Conservation (phyloP, 257 asterid species). For the Jacaranda copaia region DNA sequence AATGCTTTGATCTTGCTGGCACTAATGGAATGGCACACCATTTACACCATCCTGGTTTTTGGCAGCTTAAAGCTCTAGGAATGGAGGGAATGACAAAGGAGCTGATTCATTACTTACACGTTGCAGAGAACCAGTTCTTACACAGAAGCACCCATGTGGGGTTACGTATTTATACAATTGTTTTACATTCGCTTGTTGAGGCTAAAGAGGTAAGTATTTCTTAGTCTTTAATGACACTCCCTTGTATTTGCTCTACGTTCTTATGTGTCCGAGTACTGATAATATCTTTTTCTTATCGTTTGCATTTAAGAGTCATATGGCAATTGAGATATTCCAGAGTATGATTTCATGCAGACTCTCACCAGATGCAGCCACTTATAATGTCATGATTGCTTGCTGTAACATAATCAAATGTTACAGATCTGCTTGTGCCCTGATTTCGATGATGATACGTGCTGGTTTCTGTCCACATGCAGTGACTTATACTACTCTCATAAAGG, state of each 20-base stretch:
- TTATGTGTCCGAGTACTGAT: constrained; percentile 26
- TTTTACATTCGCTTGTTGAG: constrained; percentile 78
- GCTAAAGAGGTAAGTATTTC: constrained; percentile 70
- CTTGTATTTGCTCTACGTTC: constrained; percentile 30
- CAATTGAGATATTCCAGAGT: constrained; percentile 65
- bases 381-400: constrained; percentile 77
- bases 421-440: constrained; percentile 76
- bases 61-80: constrained; percentile 85
- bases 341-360: constrained; percentile 67
- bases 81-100: constrained; percentile 75
- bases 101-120: constrained; percentile 57
- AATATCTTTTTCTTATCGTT: neutral
- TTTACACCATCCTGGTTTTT: constrained; percentile 40
- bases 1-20: constrained; percentile 20
- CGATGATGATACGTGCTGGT: constrained; percentile 82
- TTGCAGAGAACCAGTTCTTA: constrained; percentile 62
- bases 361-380: constrained; percentile 61
- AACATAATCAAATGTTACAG: constrained; percentile 55
- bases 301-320: constrained; percentile 57
- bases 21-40: constrained; percentile 26
- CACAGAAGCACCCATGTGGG: constrained; percentile 36
- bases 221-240: constrained; percentile 34
- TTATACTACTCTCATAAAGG: constrained; percentile 77
- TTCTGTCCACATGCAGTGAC: constrained; percentile 50
- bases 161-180: constrained; percentile 62